Evolutionary conservation across 352 stramenopile genomes (phyloP).

Genomic region (Aphanomyces stellatus): DNA sequence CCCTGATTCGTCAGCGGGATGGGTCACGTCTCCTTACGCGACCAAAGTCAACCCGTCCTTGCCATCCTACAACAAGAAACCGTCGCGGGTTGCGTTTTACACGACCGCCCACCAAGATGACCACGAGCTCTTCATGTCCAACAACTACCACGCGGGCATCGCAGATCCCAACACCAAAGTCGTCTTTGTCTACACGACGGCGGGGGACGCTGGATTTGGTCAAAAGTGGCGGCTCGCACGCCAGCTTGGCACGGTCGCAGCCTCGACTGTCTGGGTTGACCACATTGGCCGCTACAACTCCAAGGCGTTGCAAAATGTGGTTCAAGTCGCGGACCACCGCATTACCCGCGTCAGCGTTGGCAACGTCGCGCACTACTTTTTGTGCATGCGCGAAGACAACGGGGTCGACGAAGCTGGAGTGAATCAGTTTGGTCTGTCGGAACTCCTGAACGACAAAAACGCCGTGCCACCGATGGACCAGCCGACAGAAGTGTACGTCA

Average conservation of each 20-base stretch:
- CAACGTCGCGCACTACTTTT: slow-evolving; percentile 11
- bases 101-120: slow-evolving; percentile 11
- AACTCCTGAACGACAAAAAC: background rate
- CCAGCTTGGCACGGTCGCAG: background rate
- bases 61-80: background rate
- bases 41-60: background rate
- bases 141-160: background rate
- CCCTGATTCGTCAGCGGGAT: background rate
- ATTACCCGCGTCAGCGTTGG: background rate
- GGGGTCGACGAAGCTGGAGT: background rate
- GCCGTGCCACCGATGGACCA: background rate
- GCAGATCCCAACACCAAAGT: background rate
- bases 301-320: background rate
- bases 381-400: background rate
- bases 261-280: background rate
- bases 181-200: slow-evolving; percentile 10
- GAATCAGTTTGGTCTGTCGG: background rate
- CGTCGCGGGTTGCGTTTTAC: slow-evolving; percentile 9
- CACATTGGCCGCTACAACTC: background rate
- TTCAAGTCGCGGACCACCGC: background rate
- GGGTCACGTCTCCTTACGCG: background rate
- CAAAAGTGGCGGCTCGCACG: slow-evolving; percentile 2
- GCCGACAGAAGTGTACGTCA: background rate
- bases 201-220: background rate
- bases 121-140: slow-evolving; percentile 14